phyloP scores from a whole-genome alignment of 2,329 filamentous ascomycete genomes.

The Diaporthe sp. region DNA sequence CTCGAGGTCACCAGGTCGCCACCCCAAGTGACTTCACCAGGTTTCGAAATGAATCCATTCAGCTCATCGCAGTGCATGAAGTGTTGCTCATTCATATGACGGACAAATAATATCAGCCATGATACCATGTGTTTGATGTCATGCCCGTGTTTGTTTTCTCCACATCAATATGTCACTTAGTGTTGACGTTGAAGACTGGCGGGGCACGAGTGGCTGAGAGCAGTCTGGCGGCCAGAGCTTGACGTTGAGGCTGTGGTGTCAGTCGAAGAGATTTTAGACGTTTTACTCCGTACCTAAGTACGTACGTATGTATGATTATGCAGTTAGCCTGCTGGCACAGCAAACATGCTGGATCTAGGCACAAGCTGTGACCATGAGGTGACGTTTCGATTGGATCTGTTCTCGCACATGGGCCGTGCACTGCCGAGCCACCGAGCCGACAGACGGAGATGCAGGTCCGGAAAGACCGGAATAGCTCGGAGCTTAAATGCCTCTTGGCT shows the following conservation, averaged over 20 bases:
- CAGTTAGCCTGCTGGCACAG: background rate
- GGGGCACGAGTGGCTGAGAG: background rate
- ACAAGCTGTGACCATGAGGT: background rate
- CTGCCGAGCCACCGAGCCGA: conserved; percentile 11
- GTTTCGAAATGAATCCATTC: background rate
- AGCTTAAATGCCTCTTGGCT: background rate
- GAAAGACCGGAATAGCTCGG: conserved; percentile 12
- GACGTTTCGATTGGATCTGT: background rate
- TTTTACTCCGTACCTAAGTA: background rate
- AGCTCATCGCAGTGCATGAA: background rate
- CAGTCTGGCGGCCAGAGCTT: too few relatives aligned
- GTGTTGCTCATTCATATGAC: background rate
- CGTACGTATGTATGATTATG: background rate
- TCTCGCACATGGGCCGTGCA: background rate
- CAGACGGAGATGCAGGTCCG: conserved; percentile 15
- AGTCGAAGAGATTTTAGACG: background rate
- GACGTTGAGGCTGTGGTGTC: background rate
- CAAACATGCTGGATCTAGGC: background rate
- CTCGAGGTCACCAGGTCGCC: too few relatives aligned
- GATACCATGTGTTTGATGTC: background rate
- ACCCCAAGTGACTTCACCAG: background rate
- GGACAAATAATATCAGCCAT: too few relatives aligned
- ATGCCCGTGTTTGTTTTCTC: background rate
- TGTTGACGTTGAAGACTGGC: background rate
- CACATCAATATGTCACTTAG: background rate